Evolutionary conservation across 345 rosid genomes (phyloP), one percentile per base, ranked within the genome.

Genomic region (Salix arbutifolia): DNA sequence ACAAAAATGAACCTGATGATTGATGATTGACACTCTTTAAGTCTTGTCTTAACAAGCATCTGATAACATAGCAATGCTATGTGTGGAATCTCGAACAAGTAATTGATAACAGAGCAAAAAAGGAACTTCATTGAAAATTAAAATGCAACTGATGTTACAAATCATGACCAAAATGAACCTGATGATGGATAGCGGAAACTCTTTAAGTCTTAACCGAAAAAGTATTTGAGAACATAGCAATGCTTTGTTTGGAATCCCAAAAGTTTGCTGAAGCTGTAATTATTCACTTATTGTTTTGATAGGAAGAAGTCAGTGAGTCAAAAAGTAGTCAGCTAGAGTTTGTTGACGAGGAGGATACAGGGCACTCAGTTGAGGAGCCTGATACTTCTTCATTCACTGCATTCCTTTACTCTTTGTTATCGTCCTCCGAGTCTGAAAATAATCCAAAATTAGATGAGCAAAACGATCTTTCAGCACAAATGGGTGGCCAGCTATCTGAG

Each of bases 301-400:
- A 94, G 97, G 97, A 84, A 72, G 84, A 89, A 67, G 86, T 21
- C 69, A 87, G 69, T 72, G 91, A 83, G 67, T 70, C 87, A 0
- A 86, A 80, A 82, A 84, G 78, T 81, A 84, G 83, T 80, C 91
- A 84, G 40, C 77, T 79, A 76, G 89, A 87, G 67, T 80, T 90
- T 4, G 70, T 78, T 37, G 71, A 69, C 46, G 94, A 88, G 70
- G 97, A 86, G 82, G 73, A 81, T 72, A 72, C 73, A 2, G 86
- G 65, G 72, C 84, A 79, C 75, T 72, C 76, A 70, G 87, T 79
- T 68, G 90, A 88, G 77, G 97, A 90, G 23, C 99, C 99, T 1
- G 98, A 96, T 81, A 93, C 99, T 21, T 96, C 99, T 72, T 96
- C 99, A 26, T 93, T 96, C 80, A 82, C 92, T 56, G 97, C 98